These are phyloP conservation scores for Rhinocladiella mackenziei DNA, from an alignment of 2,329 filamentous ascomycete species.

Conservation along the genomic window DNA sequence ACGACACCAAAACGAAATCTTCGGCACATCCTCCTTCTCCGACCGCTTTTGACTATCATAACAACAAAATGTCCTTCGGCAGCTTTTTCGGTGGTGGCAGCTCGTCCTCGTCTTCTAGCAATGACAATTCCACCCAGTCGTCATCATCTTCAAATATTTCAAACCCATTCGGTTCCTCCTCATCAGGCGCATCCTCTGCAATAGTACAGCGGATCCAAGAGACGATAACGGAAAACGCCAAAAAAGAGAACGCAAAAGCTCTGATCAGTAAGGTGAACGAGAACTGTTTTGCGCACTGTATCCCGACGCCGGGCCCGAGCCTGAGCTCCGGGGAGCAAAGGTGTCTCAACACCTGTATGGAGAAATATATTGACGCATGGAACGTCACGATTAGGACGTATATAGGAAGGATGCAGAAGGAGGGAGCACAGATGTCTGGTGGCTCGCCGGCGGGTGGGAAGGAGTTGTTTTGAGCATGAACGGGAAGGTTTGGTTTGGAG, in stretches of 20 bases:
- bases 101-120: slow-evolving; percentile 14
- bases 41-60: slow-evolving; percentile 1
- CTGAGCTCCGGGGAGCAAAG: slow-evolving; percentile 64
- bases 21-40: not conserved
- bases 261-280: slow-evolving; percentile 78
- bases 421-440: slow-evolving; percentile 35
- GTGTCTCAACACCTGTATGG: slow-evolving; percentile 73
- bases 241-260: slow-evolving; percentile 63
- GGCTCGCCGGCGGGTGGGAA: slow-evolving; percentile 9
- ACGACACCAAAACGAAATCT: not conserved
- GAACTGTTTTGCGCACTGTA: slow-evolving; percentile 74
- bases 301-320: slow-evolving; percentile 64
- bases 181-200: slow-evolving; percentile 15
- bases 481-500: not conserved
- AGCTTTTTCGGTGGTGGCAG: slow-evolving; percentile 36
- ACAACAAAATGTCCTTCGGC: slow-evolving; percentile 32
- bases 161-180: slow-evolving; percentile 14
- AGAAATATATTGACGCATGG: slow-evolving; percentile 80
- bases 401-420: slow-evolving; percentile 59
- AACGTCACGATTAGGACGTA: slow-evolving; percentile 69
- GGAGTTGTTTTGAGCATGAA: slow-evolving; percentile 19
- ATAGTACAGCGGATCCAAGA: slow-evolving; percentile 41
- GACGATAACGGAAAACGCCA: slow-evolving; percentile 60
- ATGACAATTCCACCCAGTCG: slow-evolving; percentile 23
- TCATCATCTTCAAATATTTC: slow-evolving; percentile 10